These are phyloP conservation scores for Xylariaceae sp. DNA, from an alignment of 2,329 filamentous ascomycete genomes.

Conservation along the genomic window DNA sequence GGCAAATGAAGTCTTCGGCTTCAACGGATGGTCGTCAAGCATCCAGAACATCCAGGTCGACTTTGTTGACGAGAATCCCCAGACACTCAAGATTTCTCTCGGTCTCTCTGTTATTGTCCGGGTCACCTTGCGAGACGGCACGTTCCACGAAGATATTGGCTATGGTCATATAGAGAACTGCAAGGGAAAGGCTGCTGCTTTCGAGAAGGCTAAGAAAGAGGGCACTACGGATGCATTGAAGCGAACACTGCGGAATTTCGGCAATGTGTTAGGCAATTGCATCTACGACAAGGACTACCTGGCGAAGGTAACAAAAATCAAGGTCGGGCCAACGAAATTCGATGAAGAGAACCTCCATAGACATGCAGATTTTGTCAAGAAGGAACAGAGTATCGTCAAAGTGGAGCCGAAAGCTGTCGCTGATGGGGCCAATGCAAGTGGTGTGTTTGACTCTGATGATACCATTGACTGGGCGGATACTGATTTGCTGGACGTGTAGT, in stretches of 20 bases:
- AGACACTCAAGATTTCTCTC: constrained; percentile 79
- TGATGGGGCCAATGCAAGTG: constrained; percentile 44
- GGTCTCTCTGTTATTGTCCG: constrained; percentile 90
- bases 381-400: constrained; percentile 49
- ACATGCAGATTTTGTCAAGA: constrained; percentile 77
- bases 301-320: constrained; percentile 87
- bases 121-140: constrained; percentile 88
- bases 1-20: constrained; percentile 45
- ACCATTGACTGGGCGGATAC: constrained; percentile 44
- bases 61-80: constrained; percentile 86
- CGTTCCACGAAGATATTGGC: constrained; percentile 97
- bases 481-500: constrained; percentile 44
- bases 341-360: constrained; percentile 81
- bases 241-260: constrained; percentile 86
- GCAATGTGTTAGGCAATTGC: constrained; percentile 97
- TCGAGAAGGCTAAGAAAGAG: constrained; percentile 99
- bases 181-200: constrained; percentile 92
- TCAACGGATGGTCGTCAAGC: constrained; percentile 80
- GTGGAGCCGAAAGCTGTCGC: constrained; percentile 40
- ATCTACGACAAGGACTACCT: constrained; percentile 97
- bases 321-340: constrained; percentile 78
- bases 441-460: constrained; percentile 54
- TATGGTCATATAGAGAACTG: constrained; percentile 97
- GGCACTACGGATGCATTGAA: constrained; percentile 95
- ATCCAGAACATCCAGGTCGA: constrained; percentile 95